Evolutionary conservation across 805 yeast genomes (phyloP).

Genomic region (Wickerhamomyces strasburgensis): DNA sequence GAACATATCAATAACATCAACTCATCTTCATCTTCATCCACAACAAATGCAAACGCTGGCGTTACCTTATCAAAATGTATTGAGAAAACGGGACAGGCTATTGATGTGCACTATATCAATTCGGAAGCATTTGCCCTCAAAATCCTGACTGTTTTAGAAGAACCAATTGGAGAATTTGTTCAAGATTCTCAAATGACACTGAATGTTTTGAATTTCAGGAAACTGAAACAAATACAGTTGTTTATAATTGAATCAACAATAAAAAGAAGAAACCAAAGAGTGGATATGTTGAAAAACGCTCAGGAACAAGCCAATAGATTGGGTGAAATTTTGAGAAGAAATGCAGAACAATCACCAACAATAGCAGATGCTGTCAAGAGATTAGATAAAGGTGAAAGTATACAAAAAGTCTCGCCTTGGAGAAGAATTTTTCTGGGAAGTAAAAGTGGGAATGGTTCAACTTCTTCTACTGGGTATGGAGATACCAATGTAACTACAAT

Average conservation of each 20-base stretch:
- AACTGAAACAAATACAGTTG: conserved; percentile 49
- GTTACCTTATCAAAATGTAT: conserved; percentile 45
- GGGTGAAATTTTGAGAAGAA: conserved; percentile 30
- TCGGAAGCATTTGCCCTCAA: conserved; percentile 36
- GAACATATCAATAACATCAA: conserved; percentile 31
- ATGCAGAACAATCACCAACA: conserved; percentile 32
- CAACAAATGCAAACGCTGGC: neutral
- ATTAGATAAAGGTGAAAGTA: conserved; percentile 24
- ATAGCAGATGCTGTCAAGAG: conserved; percentile 28
- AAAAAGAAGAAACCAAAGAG: conserved; percentile 28
- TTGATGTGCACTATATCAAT: conserved; percentile 30
- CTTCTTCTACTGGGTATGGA: conserved; percentile 2
- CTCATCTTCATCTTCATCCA: neutral
- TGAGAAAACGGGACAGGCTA: conserved; percentile 71
- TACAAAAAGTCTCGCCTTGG: conserved; percentile 22
- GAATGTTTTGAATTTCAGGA: conserved; percentile 54
- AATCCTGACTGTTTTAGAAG: conserved; percentile 32
- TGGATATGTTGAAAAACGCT: conserved; percentile 29
- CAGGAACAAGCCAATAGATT: conserved; percentile 28
- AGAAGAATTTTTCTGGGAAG: conserved; percentile 20
- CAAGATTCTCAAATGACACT: conserved; percentile 30
- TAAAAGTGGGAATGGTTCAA: conserved; percentile 1
- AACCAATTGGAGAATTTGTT: conserved; percentile 33
- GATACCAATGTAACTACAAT: conserved; percentile 19
- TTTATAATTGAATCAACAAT: conserved; percentile 36